phyloP scores from a whole-genome alignment of 495 filamentous ascomycete genomes.

The Aspergillus leporis region DNA sequence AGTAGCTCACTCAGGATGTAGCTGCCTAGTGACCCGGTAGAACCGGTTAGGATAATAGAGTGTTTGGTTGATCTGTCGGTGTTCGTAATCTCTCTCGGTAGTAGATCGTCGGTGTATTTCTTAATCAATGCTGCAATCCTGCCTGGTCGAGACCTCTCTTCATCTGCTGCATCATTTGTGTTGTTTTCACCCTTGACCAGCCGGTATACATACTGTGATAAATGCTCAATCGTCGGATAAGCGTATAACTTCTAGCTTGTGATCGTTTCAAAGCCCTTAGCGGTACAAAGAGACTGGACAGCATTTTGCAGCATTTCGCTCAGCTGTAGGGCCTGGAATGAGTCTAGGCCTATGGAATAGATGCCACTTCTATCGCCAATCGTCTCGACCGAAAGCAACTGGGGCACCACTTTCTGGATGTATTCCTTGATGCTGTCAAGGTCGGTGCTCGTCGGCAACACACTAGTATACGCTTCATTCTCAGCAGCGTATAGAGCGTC shows the following conservation, averaged over 20 bases:
- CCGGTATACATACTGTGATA: not conserved
- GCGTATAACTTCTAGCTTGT: not conserved
- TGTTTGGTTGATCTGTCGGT: not conserved
- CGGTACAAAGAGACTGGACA: too few relatives aligned
- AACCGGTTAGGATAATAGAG: constrained; percentile 39
- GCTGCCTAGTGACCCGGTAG: constrained; percentile 39
- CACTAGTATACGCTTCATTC: not conserved
- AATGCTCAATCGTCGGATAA: not conserved
- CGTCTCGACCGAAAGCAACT: not conserved
- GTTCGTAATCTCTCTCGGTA: not conserved
- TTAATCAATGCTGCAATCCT: not conserved
- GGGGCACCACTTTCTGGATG: not conserved
- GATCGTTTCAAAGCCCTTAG: too few relatives aligned
- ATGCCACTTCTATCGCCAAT: not conserved
- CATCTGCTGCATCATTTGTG: not conserved
- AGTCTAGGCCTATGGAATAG: constrained; percentile 42
- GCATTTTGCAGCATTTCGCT: constrained; percentile 9
- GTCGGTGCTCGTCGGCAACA: not conserved
- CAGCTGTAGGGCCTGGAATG: constrained; percentile 41
- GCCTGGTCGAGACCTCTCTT: not conserved
- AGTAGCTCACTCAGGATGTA: constrained; percentile 35
- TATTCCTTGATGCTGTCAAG: not conserved
- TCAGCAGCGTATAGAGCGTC: constrained; percentile 34
- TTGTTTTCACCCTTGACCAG: not conserved
- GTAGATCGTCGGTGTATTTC: not conserved